Evolutionary conservation across 2,329 filamentous ascomycete genomes (phyloP), one percentile per base, ranked within the genome.

Genomic region (Colletotrichum echinochloae): DNA sequence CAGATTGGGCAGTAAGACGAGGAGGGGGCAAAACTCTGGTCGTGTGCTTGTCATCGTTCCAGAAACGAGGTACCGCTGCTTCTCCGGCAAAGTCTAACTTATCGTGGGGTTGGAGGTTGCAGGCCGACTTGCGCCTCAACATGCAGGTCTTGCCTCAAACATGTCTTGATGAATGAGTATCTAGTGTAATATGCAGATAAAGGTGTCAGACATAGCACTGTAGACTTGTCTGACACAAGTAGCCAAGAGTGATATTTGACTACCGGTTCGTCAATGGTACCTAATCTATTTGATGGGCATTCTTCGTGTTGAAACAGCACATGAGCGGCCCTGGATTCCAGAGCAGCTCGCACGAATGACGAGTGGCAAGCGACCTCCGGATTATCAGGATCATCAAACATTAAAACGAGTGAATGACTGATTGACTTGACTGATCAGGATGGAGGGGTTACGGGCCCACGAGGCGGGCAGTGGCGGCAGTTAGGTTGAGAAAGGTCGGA

Each of bases 401-500:
- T 11, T 1, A 3, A 28, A 26, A 12, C 11, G 33, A 56, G 6
- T 14, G 35, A 16, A 11, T 55, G 20, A 28, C 28, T 14, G 20
- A 7, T 14, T 26, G 51, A 39, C 37, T 28, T 26, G 26, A 9
- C 26, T 18, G 39, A 51, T 49, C 20, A 30, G 41, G 54, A 33
- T 18, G 39, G 52, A 56, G 61, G 61, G 51, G 51, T 33, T 41
- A 18, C 5, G n/a, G n/a, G n/a, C n/a, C n/a, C 16, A 39, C 16
- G 16, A 33, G 46, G 54, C 20, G 30, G 57, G 57, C 46, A 26
- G 63, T 60, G 44, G 54, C 55, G 63, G 63, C 54, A 65, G 26
- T 52, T 60, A 46, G 33, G 26, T 64, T 12, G 8, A 28, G 37
- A 51, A 63, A 56, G 26, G 41, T 51, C 61, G 66, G 66, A 60